A percentile compares a stretch with the other conserved stretches of the same genome.
phyloP scores from a whole-genome alignment of 225 moss, liverwort and hornwort species.

The Anthoceros angustus region DNA sequence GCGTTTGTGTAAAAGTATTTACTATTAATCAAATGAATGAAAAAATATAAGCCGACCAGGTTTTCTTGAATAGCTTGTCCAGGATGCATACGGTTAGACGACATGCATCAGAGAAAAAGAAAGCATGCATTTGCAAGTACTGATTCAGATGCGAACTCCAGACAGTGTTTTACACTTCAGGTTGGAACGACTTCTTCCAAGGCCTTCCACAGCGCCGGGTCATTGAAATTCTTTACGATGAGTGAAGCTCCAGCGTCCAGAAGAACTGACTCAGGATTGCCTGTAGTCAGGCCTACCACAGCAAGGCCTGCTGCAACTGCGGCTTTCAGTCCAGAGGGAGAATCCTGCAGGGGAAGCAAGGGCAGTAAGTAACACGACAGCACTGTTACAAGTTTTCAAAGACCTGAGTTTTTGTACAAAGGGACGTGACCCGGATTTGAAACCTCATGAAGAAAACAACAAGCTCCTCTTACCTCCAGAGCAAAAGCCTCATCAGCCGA shows the following conservation, averaged over 20 bases:
- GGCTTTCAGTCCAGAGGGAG: conserved; percentile 55
- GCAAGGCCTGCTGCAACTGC: conserved; percentile 62
- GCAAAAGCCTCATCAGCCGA: conserved; percentile 42
- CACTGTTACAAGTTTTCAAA: neutral
- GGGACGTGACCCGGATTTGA: too few species aligned
- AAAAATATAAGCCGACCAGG: too few species aligned
- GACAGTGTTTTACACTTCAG: too few species aligned
- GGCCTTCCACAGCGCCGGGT: conserved; percentile 50
- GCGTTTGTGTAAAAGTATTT: too few species aligned
- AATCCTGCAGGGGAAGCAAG: conserved; percentile 43
- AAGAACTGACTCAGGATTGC: conserved; percentile 45
- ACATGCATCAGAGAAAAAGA: too few species aligned
- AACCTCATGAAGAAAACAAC: neutral
- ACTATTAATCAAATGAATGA: too few species aligned
- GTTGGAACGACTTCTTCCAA: conserved; percentile 16
- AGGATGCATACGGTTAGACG: too few species aligned
- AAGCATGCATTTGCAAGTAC: too few species aligned
- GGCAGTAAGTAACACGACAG: neutral
- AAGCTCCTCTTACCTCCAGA: conserved; percentile 50
- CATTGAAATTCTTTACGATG: conserved; percentile 45
- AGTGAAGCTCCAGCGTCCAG: conserved; percentile 65
- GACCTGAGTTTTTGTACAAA: too few species aligned
- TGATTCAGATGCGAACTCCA: too few species aligned
- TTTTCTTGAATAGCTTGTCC: too few species aligned
- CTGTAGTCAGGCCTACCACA: conserved; percentile 66